Evolutionary conservation across 2,329 filamentous ascomycete species (phyloP), one percentile per base, ranked within the genome.

Genomic region (Clonostachys chloroleuca): DNA sequence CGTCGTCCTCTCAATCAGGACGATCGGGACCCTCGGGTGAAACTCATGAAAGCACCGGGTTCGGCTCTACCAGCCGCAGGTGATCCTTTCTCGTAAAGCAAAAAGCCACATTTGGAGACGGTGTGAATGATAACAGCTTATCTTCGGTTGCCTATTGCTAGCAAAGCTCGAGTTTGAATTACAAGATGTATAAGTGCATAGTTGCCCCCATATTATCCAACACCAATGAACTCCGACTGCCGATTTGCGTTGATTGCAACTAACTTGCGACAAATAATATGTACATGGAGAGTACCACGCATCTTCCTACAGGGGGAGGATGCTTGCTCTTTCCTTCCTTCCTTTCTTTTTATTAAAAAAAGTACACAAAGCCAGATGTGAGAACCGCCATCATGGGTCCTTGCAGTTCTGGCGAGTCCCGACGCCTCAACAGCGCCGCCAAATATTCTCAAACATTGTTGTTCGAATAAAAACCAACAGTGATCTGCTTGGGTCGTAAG

Each of bases 11-110:
- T 4, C 70, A 70, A 1, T 60, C 63, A 14, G 67, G 66, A 3
- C 57, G 56, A 30, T 65, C 67, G 12, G 67, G 65, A 40, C 75
- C 73, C 9, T 69, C 71, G 8, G 46, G 46, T 12, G 69, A 74
- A 13, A 76, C 79, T 46, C 75, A 86, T 56, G 78, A 86, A 55
- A 87, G 83, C 56, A 89, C 86, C 1, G 86, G 86, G 0, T 90
- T 88, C 59, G 86, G 86, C 9, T 85, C 82, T 9, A 89, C 86
- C 0, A 79, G 71, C 49, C 72, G 83, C 48, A 73, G 81, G 55
- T 84, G 50, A 18, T 30, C 24, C 24, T 10, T 16, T 18, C n/a
- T 10, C 4, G 16, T 13, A n/a, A 42, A 5, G 16, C 20, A 20
- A 42, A n/a, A 10, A 42, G 2, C 16, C 12, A 42, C 37, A 9